Percentiles rank a stretch among this genome's conserved stretches.
Evolutionary conservation across 179 eudicot species (phyloP).

Genomic region (Beta macrorhiza): DNA sequence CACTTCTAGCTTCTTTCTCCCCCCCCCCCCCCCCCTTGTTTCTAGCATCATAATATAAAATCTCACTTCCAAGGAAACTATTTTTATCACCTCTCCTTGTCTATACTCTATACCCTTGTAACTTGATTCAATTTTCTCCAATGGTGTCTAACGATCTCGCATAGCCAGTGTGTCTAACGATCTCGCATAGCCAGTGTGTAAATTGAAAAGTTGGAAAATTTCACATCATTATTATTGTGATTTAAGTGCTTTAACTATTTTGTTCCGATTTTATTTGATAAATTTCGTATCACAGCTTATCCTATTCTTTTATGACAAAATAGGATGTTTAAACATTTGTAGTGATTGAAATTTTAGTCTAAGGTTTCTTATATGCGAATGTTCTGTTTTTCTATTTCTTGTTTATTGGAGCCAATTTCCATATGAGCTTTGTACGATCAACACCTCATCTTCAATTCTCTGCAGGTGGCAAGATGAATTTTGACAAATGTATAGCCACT

Average conservation of each 20-base stretch:
- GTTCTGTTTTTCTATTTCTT: not conserved
- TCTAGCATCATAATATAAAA: not conserved
- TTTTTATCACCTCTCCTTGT: not conserved
- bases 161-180: not conserved
- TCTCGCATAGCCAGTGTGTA: not conserved
- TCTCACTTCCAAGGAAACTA: not conserved
- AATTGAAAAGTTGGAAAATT: not conserved
- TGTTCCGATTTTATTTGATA: not conserved
- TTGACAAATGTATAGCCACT: constrained; percentile 89
- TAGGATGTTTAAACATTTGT: not conserved
- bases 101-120: not conserved
- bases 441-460: constrained; percentile 20
- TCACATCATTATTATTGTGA: not conserved
- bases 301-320: not conserved
- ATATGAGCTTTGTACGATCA: not conserved
- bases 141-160: not conserved
- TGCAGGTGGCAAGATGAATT: constrained; percentile 79
- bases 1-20: no score
- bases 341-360: not conserved
- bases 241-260: not conserved
- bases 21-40: no score
- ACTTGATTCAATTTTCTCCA: not conserved
- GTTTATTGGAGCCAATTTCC: constrained; percentile 6
- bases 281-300: not conserved
- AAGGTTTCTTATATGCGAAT: not conserved